Base-by-base conservation (phyloP, 345 rosid species). In the Linum tenue region DNA sequence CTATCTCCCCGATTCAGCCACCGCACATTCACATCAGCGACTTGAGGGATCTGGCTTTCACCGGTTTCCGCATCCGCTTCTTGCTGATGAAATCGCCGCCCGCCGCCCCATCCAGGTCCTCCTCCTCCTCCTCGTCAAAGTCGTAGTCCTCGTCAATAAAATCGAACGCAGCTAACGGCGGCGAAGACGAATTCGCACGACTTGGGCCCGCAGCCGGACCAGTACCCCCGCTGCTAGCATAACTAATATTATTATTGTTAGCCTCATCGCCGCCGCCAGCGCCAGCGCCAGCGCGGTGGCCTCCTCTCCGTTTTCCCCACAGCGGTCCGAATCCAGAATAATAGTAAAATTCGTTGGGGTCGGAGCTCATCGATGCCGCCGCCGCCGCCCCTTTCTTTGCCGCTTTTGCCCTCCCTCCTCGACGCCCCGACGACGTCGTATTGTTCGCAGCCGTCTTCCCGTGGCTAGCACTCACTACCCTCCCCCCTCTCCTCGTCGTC, bases 271-370 rank as follows among this genome's bases (percentile, higher is more conserved):
- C 65, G 53, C 37, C 67, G n/a, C 3, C 31, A 22, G 31, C 75
- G n/a, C n/a, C n/a, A n/a, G n/a, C n/a, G 39, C 64, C 68, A 0
- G 44, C 56, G 56, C 65, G 62, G 59, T 73, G 39, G 15, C 74
- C 82, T 22, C 86, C 79, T 73, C 91, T 75, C 56, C 81, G 74
- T 58, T 80, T 89, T n/a, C 92, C 86, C 97, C 98, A 86, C 58
- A 70, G 55, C 42, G 96, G 98, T 22, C 98, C 96, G 65, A 89
- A 92, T 71, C 96, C 98, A n/a, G 96, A 82, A 80, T 92, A 92
- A 70, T 92, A 92, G 68, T 92, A 92, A 69, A 84, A 92, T 81
- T 86, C 89, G 58, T 80, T 75, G 7, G 91, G 94, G 71, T 82
- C 85, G 61, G 83, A 35, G 5, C 72, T 16, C 22, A 50, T 2